A percentile compares a stretch with the other conserved stretches of the same genome.
phyloP scores from a whole-genome alignment of 2,329 filamentous ascomycete species.

The Herpomyces periplanetae region DNA sequence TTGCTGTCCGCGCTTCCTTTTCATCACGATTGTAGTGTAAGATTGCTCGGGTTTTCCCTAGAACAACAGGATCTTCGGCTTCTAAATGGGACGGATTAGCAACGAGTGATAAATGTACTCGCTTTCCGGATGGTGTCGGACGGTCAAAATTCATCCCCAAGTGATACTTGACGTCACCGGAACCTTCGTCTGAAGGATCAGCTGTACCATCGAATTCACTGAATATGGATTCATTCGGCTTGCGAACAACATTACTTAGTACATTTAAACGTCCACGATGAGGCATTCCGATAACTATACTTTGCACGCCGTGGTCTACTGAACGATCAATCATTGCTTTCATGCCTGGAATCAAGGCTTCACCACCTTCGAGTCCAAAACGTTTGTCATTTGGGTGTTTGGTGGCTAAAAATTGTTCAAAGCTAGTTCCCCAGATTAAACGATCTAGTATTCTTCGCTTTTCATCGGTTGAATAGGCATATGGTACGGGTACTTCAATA shows the following conservation, averaged over 20 bases:
- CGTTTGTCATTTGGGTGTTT: slow-evolving; percentile 99
- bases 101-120: slow-evolving; percentile 89
- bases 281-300: slow-evolving; percentile 97
- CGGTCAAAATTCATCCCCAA: slow-evolving; percentile 99
- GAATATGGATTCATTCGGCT: slow-evolving; percentile 98
- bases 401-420: slow-evolving; percentile 70
- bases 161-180: slow-evolving; percentile 96
- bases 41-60: slow-evolving; percentile 87
- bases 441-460: slow-evolving; percentile 91
- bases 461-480: slow-evolving; percentile 91
- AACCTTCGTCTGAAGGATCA: slow-evolving; percentile 69
- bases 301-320: slow-evolving; percentile 91
- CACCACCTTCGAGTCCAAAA: slow-evolving; percentile 87
- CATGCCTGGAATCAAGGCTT: slow-evolving; percentile 90
- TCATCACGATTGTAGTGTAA: slow-evolving; percentile 98
- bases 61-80: slow-evolving; percentile 83
- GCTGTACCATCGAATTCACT: slow-evolving; percentile 73
- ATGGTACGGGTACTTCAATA: slow-evolving; percentile 65
- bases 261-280: slow-evolving; percentile 94
- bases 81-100: slow-evolving; percentile 95
- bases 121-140: slow-evolving; percentile 86
- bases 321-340: slow-evolving; percentile 94
- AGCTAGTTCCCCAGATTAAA: slow-evolving; percentile 91
- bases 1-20: slow-evolving; percentile 46
- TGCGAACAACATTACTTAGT: slow-evolving; percentile 86